These are phyloP conservation scores for Botrytis cinerea DNA, from an alignment of 2,329 filamentous ascomycete genomes.

Conservation along the genomic window DNA sequence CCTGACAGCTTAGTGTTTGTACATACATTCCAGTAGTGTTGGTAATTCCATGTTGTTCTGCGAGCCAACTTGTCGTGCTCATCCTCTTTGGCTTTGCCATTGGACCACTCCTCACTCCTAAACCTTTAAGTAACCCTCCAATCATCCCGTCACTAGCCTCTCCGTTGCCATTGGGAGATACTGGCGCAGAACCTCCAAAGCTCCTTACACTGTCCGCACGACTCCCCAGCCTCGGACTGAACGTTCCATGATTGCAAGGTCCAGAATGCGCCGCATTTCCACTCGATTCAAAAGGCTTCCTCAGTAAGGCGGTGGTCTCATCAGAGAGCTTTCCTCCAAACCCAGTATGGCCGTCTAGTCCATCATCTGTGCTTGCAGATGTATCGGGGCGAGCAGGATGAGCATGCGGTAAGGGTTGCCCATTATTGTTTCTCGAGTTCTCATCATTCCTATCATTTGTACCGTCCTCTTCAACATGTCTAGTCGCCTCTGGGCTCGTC, in stretches of 20 bases:
- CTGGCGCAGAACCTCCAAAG: conserved; percentile 32
- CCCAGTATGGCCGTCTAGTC: conserved; percentile 24
- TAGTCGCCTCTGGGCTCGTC: conserved; percentile 28
- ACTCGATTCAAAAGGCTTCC: conserved; percentile 43
- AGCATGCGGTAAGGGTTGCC: conserved; percentile 30
- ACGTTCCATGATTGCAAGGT: conserved; percentile 71
- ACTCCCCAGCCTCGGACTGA: conserved; percentile 64
- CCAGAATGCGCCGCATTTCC: conserved; percentile 39
- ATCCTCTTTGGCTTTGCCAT: conserved; percentile 57
- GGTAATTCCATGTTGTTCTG: conserved; percentile 71
- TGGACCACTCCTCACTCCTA: conserved; percentile 33
- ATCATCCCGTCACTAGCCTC: conserved; percentile 33
- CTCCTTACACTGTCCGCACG: conserved; percentile 37
- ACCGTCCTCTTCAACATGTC: conserved; percentile 28
- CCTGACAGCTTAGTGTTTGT: neutral
- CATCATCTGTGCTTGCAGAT: conserved; percentile 27
- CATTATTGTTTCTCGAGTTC: neutral
- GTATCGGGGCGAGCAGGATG: conserved; percentile 30
- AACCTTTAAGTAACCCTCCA: conserved; percentile 32
- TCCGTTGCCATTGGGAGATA: conserved; percentile 23
- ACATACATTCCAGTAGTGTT: conserved; percentile 73
- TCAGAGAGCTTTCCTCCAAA: conserved; percentile 35
- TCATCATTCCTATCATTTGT: conserved; percentile 22
- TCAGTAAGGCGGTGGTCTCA: conserved; percentile 56
- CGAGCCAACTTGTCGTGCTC: conserved; percentile 71